Conservation (phyloP, 768 basidiomycete species). For the Porpolomopsis calyptriformis region DNA sequence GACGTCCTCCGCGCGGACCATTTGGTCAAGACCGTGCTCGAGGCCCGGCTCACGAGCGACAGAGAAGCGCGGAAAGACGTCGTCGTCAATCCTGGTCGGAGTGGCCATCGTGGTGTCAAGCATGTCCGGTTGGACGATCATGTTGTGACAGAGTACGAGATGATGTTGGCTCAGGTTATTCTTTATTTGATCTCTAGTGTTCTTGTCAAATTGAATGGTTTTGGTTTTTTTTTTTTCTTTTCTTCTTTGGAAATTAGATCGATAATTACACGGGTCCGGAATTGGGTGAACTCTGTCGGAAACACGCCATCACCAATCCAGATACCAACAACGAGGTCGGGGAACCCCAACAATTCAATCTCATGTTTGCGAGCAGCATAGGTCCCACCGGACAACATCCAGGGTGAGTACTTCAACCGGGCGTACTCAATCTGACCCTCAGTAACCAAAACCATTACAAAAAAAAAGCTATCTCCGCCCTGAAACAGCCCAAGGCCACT, state of each 20-base stretch:
- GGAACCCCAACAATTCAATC: conserved; percentile 92
- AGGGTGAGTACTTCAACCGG: conserved; percentile 42
- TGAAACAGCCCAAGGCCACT: conserved; percentile 97
- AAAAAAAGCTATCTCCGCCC: conserved; percentile 94
- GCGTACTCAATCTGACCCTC: not conserved
- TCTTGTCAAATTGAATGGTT: too few relatives aligned
- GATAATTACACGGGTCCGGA: conserved; percentile 91
- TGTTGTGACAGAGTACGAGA: conserved; percentile 68
- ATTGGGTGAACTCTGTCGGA: conserved; percentile 77
- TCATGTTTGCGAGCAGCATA: conserved; percentile 97
- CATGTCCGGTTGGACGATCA: conserved; percentile 68
- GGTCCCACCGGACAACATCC: conserved; percentile 96
- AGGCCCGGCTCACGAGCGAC: conserved; percentile 83
- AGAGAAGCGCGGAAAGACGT: conserved; percentile 74
- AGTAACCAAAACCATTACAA: conserved; percentile 20
- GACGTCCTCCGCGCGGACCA: conserved; percentile 97
- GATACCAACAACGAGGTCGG: conserved; percentile 87
- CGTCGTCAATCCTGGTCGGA: too few relatives aligned
- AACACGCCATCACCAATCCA: conserved; percentile 75
- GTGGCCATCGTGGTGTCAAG: too few relatives aligned
- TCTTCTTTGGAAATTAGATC: too few relatives aligned
- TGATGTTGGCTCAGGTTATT: conserved; percentile 78
- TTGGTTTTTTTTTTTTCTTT: too few relatives aligned
- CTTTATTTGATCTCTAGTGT: too few relatives aligned
- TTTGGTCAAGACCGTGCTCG: conserved; percentile 84